A percentile compares a stretch with the other conserved stretches of the same genome.
Evolutionary conservation across 2,329 filamentous ascomycete species (phyloP).

Genomic region (Ophiostoma fasciatum): DNA sequence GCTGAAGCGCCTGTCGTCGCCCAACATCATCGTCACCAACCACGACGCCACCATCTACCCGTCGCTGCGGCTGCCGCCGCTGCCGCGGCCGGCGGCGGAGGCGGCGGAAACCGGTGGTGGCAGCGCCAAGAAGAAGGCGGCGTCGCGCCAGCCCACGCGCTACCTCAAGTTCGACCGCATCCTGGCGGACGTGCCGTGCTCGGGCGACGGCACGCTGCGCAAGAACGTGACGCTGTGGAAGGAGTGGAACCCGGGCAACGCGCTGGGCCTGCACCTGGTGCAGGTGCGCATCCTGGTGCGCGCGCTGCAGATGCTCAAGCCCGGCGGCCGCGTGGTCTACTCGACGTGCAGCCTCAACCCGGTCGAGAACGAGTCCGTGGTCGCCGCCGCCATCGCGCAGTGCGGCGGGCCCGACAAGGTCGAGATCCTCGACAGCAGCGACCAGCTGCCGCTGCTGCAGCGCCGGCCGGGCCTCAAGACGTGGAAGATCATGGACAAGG

Average conservation of each 20-base stretch:
- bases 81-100: conserved; percentile 24
- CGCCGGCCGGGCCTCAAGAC: conserved; percentile 59
- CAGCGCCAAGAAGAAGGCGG: background rate
- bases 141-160: conserved; percentile 3
- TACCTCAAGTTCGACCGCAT: conserved; percentile 97
- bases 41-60: conserved; percentile 95
- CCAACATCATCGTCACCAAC: conserved; percentile 93
- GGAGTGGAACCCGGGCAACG: conserved; percentile 82
- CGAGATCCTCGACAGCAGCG: conserved; percentile 68
- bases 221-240: conserved; percentile 94
- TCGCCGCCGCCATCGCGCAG: conserved; percentile 74
- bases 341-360: conserved; percentile 99
- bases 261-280: conserved; percentile 70
- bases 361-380: conserved; percentile 87
- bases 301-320: conserved; percentile 89
- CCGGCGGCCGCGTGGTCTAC: conserved; percentile 87
- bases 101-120: conserved; percentile 28
- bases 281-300: conserved; percentile 84
- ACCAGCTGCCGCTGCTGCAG: conserved; percentile 62
- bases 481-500: conserved; percentile 89
- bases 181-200: conserved; percentile 90
- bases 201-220: conserved; percentile 81
- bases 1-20: conserved; percentile 90
- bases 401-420: conserved; percentile 77
- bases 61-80: conserved; percentile 65